Conservation (phyloP, 345 rosid species). For the Salix udensis region DNA sequence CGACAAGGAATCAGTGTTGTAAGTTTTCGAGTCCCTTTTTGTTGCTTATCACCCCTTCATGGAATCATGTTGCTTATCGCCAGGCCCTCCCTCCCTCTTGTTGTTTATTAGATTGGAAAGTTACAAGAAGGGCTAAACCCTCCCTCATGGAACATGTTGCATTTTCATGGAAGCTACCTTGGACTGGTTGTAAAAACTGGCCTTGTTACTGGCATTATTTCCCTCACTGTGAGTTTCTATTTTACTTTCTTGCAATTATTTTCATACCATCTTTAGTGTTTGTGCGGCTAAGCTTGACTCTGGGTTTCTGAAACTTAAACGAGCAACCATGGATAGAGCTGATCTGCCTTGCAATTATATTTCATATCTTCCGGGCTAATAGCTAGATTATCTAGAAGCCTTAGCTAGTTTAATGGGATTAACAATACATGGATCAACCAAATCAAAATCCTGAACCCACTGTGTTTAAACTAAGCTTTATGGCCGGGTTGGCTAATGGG, state of each 20-base stretch:
- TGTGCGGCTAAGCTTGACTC: background rate
- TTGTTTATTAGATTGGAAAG: constrained; percentile 63
- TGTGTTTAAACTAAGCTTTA: background rate
- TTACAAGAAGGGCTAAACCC: constrained; percentile 87
- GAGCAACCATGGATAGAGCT: background rate
- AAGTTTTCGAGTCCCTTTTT: constrained; percentile 15
- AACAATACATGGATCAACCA: background rate
- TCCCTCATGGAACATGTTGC: constrained; percentile 87
- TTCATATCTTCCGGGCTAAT: background rate
- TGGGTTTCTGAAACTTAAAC: background rate
- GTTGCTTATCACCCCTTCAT: background rate
- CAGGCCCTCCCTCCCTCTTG: background rate
- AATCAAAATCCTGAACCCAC: too few relatives aligned
- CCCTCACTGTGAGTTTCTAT: constrained; percentile 66
- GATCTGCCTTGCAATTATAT: background rate
- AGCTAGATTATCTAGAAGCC: background rate
- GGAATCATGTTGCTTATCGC: background rate
- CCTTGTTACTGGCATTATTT: constrained; percentile 77
- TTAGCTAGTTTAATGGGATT: background rate
- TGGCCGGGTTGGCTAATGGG: background rate
- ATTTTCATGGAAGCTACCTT: constrained; percentile 62
- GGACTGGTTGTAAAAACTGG: constrained; percentile 79
- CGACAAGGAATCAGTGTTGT: constrained; percentile 69
- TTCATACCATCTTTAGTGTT: background rate
- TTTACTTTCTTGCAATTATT: background rate